Conservation (phyloP, 1,139 yeast genomes). For the Hansenula anomala region DNA sequence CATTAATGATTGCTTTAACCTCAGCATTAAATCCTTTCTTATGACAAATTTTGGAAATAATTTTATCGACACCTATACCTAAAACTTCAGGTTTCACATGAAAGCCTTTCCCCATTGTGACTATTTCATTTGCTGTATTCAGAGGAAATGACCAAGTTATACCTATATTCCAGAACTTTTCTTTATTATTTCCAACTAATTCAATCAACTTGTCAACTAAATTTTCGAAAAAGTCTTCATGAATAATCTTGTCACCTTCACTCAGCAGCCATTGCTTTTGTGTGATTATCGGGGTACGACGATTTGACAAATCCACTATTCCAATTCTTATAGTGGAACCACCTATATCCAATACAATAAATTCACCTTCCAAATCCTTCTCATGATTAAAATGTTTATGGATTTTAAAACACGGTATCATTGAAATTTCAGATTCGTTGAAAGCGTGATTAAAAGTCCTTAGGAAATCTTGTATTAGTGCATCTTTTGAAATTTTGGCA, state of each 20-base stretch:
- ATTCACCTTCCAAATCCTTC: constrained; percentile 1
- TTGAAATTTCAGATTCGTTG: neutral
- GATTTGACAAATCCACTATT: constrained; percentile 3
- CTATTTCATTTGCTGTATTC: constrained; percentile 20
- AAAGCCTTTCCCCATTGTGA: constrained; percentile 32
- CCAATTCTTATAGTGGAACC: constrained; percentile 20
- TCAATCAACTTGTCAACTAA: constrained; percentile 14
- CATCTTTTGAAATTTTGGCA: no score
- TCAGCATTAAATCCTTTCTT: constrained; percentile 5
- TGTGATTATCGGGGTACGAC: neutral
- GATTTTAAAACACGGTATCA: constrained; percentile 2
- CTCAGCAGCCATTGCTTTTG: constrained; percentile 11
- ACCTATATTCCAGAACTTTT: constrained; percentile 17
- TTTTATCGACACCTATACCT: constrained; percentile 11
- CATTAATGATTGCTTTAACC: constrained; percentile 26
- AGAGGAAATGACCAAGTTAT: constrained; percentile 32
- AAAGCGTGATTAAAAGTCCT: neutral
- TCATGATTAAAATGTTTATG: neutral
- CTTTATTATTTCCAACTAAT: neutral
- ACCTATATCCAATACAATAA: constrained; percentile 16
- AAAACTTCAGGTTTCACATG: constrained; percentile 17
- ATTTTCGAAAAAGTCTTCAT: constrained; percentile 22
- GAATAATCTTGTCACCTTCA: constrained; percentile 17
- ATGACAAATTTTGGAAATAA: constrained; percentile 14
- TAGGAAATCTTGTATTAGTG: neutral